Conservation (phyloP, 2,329 filamentous ascomycete genomes). For the Paradendryphiella salina region DNA sequence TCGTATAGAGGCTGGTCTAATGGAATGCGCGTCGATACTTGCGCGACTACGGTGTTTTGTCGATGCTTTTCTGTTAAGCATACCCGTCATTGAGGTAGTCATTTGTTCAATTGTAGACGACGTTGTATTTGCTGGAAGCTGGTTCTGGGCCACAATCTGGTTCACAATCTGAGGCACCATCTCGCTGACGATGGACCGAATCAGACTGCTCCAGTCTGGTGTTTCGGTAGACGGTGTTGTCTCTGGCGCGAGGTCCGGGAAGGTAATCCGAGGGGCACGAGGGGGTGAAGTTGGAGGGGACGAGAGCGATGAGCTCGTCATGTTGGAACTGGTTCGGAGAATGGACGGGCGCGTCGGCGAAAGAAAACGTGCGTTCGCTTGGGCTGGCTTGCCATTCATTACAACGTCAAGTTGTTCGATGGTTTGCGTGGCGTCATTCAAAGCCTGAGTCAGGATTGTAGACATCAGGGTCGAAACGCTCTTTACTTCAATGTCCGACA, state of each 20-base stretch:
- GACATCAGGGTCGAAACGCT: slow-evolving; percentile 33
- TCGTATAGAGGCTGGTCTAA: slow-evolving; percentile 7
- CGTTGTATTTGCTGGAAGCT: slow-evolving; percentile 20
- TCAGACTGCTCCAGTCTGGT: slow-evolving; percentile 36
- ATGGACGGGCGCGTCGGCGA: slow-evolving; percentile 9
- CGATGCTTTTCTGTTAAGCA: slow-evolving; percentile 34
- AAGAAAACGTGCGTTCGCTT: background rate
- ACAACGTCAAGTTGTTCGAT: slow-evolving; percentile 31
- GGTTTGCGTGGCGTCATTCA: slow-evolving; percentile 30
- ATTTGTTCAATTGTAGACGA: slow-evolving; percentile 32
- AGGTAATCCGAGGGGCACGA: slow-evolving; percentile 20
- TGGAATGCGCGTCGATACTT: slow-evolving; percentile 29
- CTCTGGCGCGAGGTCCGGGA: slow-evolving; percentile 12
- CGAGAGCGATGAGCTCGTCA: slow-evolving; percentile 17
- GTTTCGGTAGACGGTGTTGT: slow-evolving; percentile 8
- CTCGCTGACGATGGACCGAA: slow-evolving; percentile 40
- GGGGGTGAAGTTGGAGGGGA: slow-evolving; percentile 22
- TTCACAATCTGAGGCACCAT: slow-evolving; percentile 42
- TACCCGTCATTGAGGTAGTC: slow-evolving; percentile 37
- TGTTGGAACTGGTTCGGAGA: slow-evolving; percentile 7
- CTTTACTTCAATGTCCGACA: slow-evolving; percentile 36
- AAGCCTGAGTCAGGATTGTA: slow-evolving; percentile 29
- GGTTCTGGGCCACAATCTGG: slow-evolving; percentile 37
- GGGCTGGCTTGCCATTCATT: slow-evolving; percentile 19
- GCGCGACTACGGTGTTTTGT: slow-evolving; percentile 28